Base-by-base conservation (phyloP, 2,329 filamentous ascomycete genomes). In the Fusarium sp. region DNA sequence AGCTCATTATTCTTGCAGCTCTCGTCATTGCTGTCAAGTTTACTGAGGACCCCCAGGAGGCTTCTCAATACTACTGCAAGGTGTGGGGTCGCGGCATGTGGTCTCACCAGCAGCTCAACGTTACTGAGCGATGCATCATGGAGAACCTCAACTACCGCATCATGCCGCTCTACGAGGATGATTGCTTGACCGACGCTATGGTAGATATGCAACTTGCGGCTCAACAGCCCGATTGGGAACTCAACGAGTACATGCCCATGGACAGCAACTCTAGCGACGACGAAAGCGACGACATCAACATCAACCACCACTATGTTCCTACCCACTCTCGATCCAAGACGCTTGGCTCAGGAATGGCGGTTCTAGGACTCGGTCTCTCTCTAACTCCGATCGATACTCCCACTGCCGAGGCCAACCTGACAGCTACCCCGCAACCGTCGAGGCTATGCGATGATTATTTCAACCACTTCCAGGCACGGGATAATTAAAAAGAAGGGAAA, bases 11-110 rank as follows among this genome's bases (percentile, higher is more conserved):
- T 52, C 81, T 91, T n/a, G 83, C 85, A 2, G 87, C 89, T 1
- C 80, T 92, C 18, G 81, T 90, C 66, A 87, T 91, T 54, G 88
- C 89, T n/a, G 81, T 84, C 74, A 91, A 92, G 78, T 91, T 91
- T 72, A 82, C 86, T 44, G 87, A 90, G 71, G 90, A 92, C 78
- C 79, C 81, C 52, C 84, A 88, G 72, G 82, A 85, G 65, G 78
- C 82, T 6, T 87, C 87, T 2, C 79, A 81, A 48, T 85, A 85
- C 73, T 90, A 88, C 78, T 81, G 82, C 64, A 72, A 80, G 17
- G 77, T 76, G 28, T 91, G 88, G 87, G 88, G 86, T 22, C 80
- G 78, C 26, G 80, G 81, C 49, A 72, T 85, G 48, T 92, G 90
- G 88, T 85, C 87, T 4, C 84, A 82, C 72, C 82, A 85, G 58